These are phyloP conservation scores for Clarireedia monteithiana DNA, from an alignment of 2,329 filamentous ascomycete genomes.

Conservation along the genomic window DNA sequence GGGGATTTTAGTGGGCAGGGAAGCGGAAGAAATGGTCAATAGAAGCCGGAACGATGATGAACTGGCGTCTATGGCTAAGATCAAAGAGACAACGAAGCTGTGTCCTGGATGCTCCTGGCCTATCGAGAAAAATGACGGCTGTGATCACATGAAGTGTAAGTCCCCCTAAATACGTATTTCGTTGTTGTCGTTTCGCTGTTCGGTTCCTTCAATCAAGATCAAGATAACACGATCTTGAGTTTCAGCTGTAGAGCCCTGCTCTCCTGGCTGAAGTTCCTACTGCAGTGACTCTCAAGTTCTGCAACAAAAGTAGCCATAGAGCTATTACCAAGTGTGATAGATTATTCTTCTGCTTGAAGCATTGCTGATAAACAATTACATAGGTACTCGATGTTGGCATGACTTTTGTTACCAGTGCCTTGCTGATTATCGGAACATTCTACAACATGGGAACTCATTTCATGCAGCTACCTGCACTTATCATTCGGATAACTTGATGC, in stretches of 20 bases:
- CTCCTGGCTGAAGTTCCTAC: neutral
- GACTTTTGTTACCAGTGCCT: neutral
- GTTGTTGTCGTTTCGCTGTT: neutral
- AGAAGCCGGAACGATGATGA: neutral
- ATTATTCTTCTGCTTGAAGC: neutral
- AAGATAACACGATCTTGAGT: neutral
- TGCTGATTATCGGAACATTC: neutral
- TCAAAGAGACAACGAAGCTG: neutral
- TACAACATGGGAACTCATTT: neutral
- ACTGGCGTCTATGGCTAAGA: neutral
- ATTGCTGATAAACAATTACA: neutral
- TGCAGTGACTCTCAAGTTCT: neutral
- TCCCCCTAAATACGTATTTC: neutral
- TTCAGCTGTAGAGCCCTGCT: neutral
- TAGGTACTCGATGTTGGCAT: neutral
- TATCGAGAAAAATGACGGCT: neutral
- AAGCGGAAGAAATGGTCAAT: neutral
- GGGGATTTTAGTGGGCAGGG: neutral
- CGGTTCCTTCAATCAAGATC: neutral
- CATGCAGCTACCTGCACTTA: neutral
- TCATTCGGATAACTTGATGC: neutral
- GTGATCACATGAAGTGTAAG: neutral
- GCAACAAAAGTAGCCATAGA: neutral
- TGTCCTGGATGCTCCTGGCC: neutral
- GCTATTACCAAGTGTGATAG: neutral